phyloP scores from a whole-genome alignment of 2,329 filamentous ascomycete species.

The Cladorrhinum sp. region DNA sequence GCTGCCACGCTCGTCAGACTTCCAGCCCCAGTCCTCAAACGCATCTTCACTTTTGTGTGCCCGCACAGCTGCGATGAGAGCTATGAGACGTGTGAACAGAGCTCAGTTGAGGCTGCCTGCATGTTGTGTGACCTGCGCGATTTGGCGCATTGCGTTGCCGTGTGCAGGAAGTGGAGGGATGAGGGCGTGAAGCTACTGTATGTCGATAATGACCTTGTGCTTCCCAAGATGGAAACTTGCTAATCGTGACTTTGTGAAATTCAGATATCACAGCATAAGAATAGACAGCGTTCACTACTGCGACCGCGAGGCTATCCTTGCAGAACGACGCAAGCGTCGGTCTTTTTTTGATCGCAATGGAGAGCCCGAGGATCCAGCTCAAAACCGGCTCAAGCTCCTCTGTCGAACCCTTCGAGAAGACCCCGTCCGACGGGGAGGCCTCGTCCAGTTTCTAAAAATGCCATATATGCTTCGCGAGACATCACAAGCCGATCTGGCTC shows the following conservation, averaged over 20 bases:
- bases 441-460: conserved; percentile 78
- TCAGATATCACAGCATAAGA: conserved; percentile 81
- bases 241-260: background rate
- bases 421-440: conserved; percentile 61
- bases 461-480: conserved; percentile 95
- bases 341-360: conserved; percentile 73
- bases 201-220: conserved; percentile 34
- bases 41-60: conserved; percentile 79
- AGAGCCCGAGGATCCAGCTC: conserved; percentile 75
- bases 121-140: conserved; percentile 94
- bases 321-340: conserved; percentile 72
- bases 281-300: conserved; percentile 96
- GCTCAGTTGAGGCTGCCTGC: conserved; percentile 73
- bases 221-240: background rate
- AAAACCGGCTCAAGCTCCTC: conserved; percentile 72
- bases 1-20: conserved; percentile 51
- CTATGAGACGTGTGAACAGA: conserved; percentile 81
- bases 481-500: conserved; percentile 77
- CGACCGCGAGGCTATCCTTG: conserved; percentile 75
- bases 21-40: conserved; percentile 66
- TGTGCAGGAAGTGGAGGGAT: conserved; percentile 69
- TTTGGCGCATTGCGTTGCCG: conserved; percentile 73
- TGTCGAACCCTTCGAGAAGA: conserved; percentile 80
- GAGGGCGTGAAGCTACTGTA: conserved; percentile 57
- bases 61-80: conserved; percentile 75